Percentiles rank a stretch among this genome's conserved stretches.
phyloP scores from a whole-genome alignment of 495 filamentous ascomycete genomes.

The Penicillium subrubescens region DNA sequence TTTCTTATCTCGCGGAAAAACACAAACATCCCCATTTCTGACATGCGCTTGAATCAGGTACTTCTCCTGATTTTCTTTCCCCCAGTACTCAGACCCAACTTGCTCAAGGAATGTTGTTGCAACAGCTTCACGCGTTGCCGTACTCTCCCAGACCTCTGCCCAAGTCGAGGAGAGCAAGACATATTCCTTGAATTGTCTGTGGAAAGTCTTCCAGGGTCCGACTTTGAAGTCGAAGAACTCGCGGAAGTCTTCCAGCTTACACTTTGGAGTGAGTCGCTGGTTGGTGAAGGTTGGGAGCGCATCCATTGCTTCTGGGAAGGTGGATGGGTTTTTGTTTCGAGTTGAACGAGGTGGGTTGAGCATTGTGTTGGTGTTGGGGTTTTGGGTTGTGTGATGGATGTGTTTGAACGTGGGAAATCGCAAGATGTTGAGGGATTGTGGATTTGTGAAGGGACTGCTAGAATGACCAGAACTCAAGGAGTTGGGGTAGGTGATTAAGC shows the following conservation, averaged over 20 bases:
- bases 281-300: neutral
- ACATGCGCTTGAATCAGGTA: conserved; percentile 3
- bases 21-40: neutral
- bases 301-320: neutral
- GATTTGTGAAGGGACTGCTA: neutral
- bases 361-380: neutral
- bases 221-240: conserved; percentile 23
- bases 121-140: neutral
- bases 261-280: conserved; percentile 3
- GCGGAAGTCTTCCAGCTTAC: conserved; percentile 18
- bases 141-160: neutral
- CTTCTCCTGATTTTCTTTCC: neutral
- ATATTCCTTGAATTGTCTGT: conserved; percentile 6
- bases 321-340: neutral
- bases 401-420: neutral
- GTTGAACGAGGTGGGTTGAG: neutral
- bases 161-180: neutral
- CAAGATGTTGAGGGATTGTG: neutral
- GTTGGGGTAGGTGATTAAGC: neutral
- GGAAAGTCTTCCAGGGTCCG: conserved; percentile 16
- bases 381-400: neutral
- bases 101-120: conserved; percentile 2
- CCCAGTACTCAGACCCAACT: conserved; percentile 5
- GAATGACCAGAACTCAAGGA: neutral
- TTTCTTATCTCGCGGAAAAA: neutral